Evolutionary conservation across 2,329 filamentous ascomycete genomes (phyloP).

Genomic region (Phialophora macrospora): DNA sequence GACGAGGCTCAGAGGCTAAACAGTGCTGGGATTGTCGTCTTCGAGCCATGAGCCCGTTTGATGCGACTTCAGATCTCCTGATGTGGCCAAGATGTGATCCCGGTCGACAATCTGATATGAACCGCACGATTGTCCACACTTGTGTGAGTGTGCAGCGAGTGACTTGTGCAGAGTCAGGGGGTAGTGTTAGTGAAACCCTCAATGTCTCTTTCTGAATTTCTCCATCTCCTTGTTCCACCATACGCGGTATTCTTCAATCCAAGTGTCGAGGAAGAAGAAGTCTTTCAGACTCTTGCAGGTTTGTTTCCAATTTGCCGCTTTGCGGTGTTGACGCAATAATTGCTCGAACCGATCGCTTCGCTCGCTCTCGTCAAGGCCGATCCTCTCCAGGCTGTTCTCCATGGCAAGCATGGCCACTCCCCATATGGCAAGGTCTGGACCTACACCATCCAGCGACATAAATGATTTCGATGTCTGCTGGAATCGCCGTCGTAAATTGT

Average conservation of each 20-base stretch:
- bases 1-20: conserved; percentile 17
- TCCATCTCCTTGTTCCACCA: conserved; percentile 16
- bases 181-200: background rate
- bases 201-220: background rate
- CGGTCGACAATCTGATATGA: background rate
- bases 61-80: background rate
- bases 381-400: conserved; percentile 5
- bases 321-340: background rate
- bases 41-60: conserved; percentile 15
- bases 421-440: conserved; percentile 13
- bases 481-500: background rate
- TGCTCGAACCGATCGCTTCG: conserved; percentile 6
- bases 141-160: background rate
- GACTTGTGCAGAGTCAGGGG: background rate
- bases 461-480: background rate
- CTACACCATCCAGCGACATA: conserved; percentile 7
- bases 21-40: conserved; percentile 20
- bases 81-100: background rate
- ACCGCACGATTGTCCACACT: background rate
- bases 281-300: conserved; percentile 6
- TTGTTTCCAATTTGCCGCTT: conserved; percentile 1
- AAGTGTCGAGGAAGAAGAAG: conserved; percentile 11
- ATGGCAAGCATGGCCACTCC: conserved; percentile 12
- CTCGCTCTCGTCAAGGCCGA: conserved; percentile 2
- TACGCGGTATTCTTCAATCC: conserved; percentile 7